Percentiles rank a stretch among this genome's conserved stretches.
phyloP scores from a whole-genome alignment of 371 early-diverging fungal species.

The Lichtheimia hyalospora region DNA sequence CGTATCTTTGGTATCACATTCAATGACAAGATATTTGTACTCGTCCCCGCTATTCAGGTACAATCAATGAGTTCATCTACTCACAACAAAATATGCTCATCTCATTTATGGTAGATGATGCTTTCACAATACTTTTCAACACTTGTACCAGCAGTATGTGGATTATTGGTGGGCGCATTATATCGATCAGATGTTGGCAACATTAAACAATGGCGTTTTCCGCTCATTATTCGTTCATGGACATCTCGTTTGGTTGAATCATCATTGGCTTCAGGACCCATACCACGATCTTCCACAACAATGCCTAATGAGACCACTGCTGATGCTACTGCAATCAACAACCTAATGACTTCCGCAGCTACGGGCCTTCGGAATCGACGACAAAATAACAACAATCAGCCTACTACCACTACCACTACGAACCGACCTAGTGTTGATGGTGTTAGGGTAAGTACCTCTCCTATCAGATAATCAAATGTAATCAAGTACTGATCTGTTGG shows the following conservation, averaged over 20 bases:
- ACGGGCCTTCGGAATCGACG: slow-evolving; percentile 33
- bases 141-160: slow-evolving; percentile 54
- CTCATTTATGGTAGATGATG: slow-evolving; percentile 36
- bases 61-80: not conserved
- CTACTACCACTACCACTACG: slow-evolving; percentile 1
- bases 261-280: slow-evolving; percentile 44
- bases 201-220: slow-evolving; percentile 68
- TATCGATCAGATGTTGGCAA: slow-evolving; percentile 60
- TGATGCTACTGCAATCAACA: slow-evolving; percentile 23
- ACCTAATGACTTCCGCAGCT: slow-evolving; percentile 31
- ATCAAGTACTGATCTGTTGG: not conserved
- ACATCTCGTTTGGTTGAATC: slow-evolving; percentile 40
- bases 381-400: not conserved
- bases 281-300: slow-evolving; percentile 49
- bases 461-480: no score
- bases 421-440: not conserved
- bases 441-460: slow-evolving; percentile 1
- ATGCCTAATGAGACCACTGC: slow-evolving; percentile 23
- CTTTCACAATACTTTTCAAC: slow-evolving; percentile 58
- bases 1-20: slow-evolving; percentile 62
- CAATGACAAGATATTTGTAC: slow-evolving; percentile 65
- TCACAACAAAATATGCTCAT: not conserved
- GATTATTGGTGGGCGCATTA: slow-evolving; percentile 60
- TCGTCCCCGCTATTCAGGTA: slow-evolving; percentile 64
- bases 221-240: slow-evolving; percentile 25